Conservation (phyloP, 352 stramenopile genomes). For the Pythium utonaiense region DNA sequence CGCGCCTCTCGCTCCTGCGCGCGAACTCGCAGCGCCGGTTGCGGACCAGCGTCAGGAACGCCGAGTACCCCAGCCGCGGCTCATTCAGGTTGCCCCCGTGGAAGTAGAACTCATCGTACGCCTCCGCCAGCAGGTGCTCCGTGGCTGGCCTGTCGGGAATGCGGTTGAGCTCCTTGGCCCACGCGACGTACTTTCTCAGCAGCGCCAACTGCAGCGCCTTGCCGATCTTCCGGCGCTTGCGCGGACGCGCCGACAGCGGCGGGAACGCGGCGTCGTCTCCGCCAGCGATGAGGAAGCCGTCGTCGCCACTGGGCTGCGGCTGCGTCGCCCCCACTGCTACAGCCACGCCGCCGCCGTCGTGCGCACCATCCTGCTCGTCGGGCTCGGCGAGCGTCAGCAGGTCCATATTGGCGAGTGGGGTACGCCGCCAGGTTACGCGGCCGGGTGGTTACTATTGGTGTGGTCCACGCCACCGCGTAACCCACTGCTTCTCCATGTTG, state of each 20-base stretch:
- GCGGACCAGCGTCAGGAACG: constrained; percentile 66
- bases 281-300: no score
- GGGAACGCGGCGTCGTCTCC: constrained; percentile 9
- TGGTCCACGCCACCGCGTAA: no score
- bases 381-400: no score
- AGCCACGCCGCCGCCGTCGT: no score
- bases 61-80: constrained; percentile 45
- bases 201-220: constrained; percentile 58
- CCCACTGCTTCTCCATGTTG: constrained; percentile 8
- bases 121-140: constrained; percentile 60
- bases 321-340: no score
- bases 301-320: no score
- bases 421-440: no score
- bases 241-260: neutral
- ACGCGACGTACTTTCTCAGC: constrained; percentile 57
- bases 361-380: no score
- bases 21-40: constrained; percentile 53
- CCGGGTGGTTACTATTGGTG: no score
- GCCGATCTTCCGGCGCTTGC: constrained; percentile 42
- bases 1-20: neutral
- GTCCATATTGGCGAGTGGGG: no score
- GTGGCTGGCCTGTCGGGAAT: constrained; percentile 47
- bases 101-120: constrained; percentile 70
- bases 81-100: constrained; percentile 56
- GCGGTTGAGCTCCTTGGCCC: constrained; percentile 42